Evolutionary conservation across 2,329 filamentous ascomycete genomes (phyloP), one percentile per base, ranked within the genome.

Genomic region (Pseudocercospora fijiensis): DNA sequence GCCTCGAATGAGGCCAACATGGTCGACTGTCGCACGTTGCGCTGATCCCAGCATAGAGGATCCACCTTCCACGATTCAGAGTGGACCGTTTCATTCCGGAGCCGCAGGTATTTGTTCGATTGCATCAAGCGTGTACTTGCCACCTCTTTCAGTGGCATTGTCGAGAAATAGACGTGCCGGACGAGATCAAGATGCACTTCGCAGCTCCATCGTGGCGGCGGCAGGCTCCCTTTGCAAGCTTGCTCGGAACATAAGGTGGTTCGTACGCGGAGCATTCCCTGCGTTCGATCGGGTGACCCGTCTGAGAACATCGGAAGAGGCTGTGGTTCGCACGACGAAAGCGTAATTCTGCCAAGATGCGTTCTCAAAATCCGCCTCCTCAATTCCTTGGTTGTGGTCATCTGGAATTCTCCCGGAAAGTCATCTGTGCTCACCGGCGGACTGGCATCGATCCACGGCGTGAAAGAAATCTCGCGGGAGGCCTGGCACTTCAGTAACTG

Each of bases 331-430:
- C 45, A 49, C 22, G 57, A 47, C 11, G 26, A 28, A 20, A 59
- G 24, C 6, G 37, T 59, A n/a, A 59, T n/a, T 7, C 41, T 47
- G 43, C 57, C 57, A 22, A 27, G 30, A 16, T 33, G 41, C 13
- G 57, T 59, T 27, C 57, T 27, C 6, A 59, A 24, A 10, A 61
- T n/a, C 20, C 59, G 49, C 16, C 28, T 61, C 8, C 59, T 51
- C 27, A 55, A 13, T 18, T 56, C 51, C 45, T 55, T n/a, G 13
- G 51, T 61, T 4, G 37, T 28, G 1, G 30, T 30, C 28, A 61
- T 49, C 11, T 28, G 26, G 26, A 45, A 61, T 20, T 61, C 59
- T 24, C 59, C 59, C 4, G 59, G 59, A n/a, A 61, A 61, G 37
- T 61, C 59, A 2, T 61, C 59, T 30, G 57, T 18, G 24, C 47